These are phyloP conservation scores for Blastomyces percursus DNA, from an alignment of 2,329 filamentous ascomycete species.

Conservation along the genomic window DNA sequence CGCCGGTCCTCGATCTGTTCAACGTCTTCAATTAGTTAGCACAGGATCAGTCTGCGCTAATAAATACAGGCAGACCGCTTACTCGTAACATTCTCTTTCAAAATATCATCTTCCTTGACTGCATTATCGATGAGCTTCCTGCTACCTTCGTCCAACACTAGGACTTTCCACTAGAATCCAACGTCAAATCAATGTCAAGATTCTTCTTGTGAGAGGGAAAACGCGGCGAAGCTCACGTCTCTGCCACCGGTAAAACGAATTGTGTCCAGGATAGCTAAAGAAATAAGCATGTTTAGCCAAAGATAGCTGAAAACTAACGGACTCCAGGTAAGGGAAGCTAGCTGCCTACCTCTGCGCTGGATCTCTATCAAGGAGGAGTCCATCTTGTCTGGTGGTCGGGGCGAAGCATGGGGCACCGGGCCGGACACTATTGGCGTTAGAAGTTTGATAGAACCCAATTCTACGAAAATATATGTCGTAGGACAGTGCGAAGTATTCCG, in stretches of 20 bases:
- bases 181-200: constrained; percentile 19
- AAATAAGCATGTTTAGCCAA: neutral
- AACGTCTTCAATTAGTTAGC: constrained; percentile 53
- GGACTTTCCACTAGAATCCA: constrained; percentile 74
- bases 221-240: constrained; percentile 49
- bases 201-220: constrained; percentile 17
- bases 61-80: constrained; percentile 28
- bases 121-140: constrained; percentile 82
- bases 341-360: constrained; percentile 59
- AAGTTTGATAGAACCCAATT: neutral
- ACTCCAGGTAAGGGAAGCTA: constrained; percentile 7
- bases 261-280: constrained; percentile 56
- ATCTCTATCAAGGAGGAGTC: constrained; percentile 73
- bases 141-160: constrained; percentile 76
- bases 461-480: neutral
- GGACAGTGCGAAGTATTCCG: neutral
- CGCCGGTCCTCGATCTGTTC: constrained; percentile 84
- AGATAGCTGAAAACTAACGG: neutral
- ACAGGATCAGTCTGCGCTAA: constrained; percentile 8
- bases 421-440: neutral
- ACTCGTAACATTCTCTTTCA: constrained; percentile 96
- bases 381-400: constrained; percentile 50
- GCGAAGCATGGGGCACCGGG: constrained; percentile 18
- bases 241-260: constrained; percentile 69
- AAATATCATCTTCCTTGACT: constrained; percentile 88